Evolutionary conservation across 2,329 filamentous ascomycete species (phyloP).

Genomic region (Trichoderma koningiopsis): DNA sequence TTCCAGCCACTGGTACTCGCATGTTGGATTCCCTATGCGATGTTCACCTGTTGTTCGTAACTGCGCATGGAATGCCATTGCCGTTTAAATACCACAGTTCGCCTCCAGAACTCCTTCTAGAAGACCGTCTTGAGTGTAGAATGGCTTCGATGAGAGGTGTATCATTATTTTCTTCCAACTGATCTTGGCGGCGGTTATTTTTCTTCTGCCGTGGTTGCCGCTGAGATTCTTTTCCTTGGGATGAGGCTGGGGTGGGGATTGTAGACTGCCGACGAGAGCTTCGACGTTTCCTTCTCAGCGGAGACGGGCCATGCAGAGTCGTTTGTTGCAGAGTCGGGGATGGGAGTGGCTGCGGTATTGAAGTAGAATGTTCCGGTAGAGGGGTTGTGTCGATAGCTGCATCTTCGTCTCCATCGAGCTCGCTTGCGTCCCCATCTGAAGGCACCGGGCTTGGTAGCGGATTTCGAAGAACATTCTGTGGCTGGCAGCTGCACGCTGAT

Average conservation of each 20-base stretch:
- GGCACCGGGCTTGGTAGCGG: slow-evolving; percentile 4
- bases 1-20: not conserved
- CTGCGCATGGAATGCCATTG: not conserved
- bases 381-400: not conserved
- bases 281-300: not conserved
- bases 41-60: not conserved
- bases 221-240: not conserved
- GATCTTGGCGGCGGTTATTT: not conserved
- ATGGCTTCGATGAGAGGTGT: not conserved
- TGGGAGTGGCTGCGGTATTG: not conserved
- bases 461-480: not conserved
- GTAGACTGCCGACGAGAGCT: not conserved
- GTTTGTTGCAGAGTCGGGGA: not conserved
- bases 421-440: not conserved
- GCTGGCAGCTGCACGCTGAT: not conserved
- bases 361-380: not conserved
- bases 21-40: not conserved
- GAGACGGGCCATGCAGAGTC: not conserved
- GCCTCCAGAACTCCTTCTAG: not conserved
- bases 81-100: slow-evolving; percentile 4
- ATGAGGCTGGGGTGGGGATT: not conserved
- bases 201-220: not conserved
- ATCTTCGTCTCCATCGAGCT: not conserved
- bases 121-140: slow-evolving; percentile 4
- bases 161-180: not conserved